A percentile compares a stretch with the other conserved stretches of the same genome.
Evolutionary conservation across 73 alveolate species (phyloP).

Genomic region (Effrenium voratum): DNA sequence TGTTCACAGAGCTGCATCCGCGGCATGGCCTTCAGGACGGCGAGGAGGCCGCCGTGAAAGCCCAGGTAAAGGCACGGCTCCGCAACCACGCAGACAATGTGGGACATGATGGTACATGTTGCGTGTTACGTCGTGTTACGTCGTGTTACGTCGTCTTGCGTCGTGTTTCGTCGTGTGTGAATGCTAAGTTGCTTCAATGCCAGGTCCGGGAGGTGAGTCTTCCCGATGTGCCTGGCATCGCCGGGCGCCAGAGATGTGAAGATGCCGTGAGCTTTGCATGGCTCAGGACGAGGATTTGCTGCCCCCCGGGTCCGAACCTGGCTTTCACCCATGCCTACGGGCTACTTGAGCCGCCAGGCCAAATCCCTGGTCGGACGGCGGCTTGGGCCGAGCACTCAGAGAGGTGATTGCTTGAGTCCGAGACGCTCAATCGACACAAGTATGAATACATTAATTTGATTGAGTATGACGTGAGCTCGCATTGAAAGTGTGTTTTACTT

Average conservation of each 20-base stretch:
- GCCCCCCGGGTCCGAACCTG: slow-evolving; percentile 45
- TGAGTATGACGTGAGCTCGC: no score
- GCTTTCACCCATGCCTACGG: no score
- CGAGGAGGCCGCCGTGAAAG: slow-evolving; percentile 47
- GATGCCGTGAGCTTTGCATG: not conserved
- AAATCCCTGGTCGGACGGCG: slow-evolving; percentile 89
- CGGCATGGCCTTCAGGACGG: not conserved
- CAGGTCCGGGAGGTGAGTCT: slow-evolving; percentile 82
- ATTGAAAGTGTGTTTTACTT: no score
- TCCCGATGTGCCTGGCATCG: slow-evolving; percentile 75
- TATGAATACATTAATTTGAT: no score
- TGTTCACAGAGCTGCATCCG: not conserved
- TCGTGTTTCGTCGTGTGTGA: no score
- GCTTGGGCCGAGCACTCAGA: slow-evolving; percentile 50
- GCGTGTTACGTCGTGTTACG: not conserved
- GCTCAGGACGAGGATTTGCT: slow-evolving; percentile 58
- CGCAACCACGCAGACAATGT: not conserved
- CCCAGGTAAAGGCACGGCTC: slow-evolving; percentile 42
- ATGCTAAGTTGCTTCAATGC: no score
- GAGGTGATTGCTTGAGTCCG: not conserved
- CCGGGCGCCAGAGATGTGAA: not conserved
- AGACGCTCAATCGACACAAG: no score
- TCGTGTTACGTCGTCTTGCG: not conserved
- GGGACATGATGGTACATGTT: not conserved
- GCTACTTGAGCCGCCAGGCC: no score